Conservation (phyloP, 2,329 filamentous ascomycete species). For the Cladophialophora chaetospira region DNA sequence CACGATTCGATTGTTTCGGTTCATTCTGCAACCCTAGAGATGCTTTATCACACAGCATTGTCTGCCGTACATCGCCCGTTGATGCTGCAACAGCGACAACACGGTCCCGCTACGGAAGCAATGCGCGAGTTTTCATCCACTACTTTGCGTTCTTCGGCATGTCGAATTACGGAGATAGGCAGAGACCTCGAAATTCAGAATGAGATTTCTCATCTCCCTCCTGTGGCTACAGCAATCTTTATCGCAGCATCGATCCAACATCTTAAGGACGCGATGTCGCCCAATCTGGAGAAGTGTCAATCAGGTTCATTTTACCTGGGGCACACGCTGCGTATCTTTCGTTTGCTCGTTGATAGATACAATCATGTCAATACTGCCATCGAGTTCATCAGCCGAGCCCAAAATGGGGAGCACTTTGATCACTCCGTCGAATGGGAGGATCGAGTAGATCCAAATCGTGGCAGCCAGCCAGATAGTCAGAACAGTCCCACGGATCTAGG, state of each 20-base stretch:
- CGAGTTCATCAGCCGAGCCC: conserved; percentile 11
- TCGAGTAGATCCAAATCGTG: conserved; percentile 8
- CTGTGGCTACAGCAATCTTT: conserved; percentile 8
- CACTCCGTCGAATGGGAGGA: conserved; percentile 13
- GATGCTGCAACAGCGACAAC: neutral
- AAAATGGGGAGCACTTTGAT: conserved; percentile 2
- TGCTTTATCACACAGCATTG: too few species aligned
- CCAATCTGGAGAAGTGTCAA: neutral
- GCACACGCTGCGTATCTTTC: conserved; percentile 11
- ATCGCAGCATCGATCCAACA: conserved; percentile 13
- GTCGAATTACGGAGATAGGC: conserved; percentile 13
- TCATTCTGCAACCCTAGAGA: too few species aligned
- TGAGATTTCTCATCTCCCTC: conserved; percentile 1
- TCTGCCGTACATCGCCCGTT: conserved; percentile 8
- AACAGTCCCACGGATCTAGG: too few species aligned
- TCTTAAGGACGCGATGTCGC: conserved; percentile 9
- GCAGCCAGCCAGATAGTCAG: too few species aligned
- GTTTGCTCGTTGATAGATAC: conserved; percentile 1
- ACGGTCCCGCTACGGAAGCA: conserved; percentile 11
- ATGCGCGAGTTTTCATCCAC: conserved; percentile 4
- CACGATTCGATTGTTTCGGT: too few species aligned
- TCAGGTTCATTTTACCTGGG: conserved; percentile 9
- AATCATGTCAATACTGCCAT: conserved; percentile 10
- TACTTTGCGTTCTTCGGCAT: conserved; percentile 6
- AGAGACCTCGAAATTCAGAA: conserved; percentile 4